A percentile compares a stretch with the other conserved stretches of the same genome.
Conservation (phyloP, 2,329 filamentous ascomycete species). For the Xylaria arbuscula region DNA sequence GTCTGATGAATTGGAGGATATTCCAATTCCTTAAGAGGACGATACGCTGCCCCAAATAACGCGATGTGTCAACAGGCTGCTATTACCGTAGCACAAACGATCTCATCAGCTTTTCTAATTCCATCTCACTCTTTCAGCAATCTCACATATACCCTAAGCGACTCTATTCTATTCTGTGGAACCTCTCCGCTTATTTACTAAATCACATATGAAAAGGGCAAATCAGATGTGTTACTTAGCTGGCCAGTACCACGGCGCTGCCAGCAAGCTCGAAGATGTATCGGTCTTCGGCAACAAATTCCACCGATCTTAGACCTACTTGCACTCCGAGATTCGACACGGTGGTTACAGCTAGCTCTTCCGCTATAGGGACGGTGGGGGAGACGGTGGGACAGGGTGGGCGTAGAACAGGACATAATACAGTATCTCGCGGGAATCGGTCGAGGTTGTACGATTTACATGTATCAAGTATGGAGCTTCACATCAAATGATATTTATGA, state of each 20-base stretch:
- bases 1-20: background rate
- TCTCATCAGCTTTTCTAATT: slow-evolving; percentile 22
- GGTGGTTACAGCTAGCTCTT: background rate
- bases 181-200: slow-evolving; percentile 3
- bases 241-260: background rate
- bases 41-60: slow-evolving; percentile 1
- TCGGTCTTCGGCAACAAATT: background rate
- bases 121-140: slow-evolving; percentile 36
- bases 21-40: background rate
- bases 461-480: slow-evolving; percentile 29
- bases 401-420: slow-evolving; percentile 14
- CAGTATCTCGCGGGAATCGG: slow-evolving; percentile 11
- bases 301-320: background rate
- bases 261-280: background rate
- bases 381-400: background rate
- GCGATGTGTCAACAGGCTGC: slow-evolving; percentile 3
- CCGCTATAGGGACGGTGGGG: background rate
- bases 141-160: slow-evolving; percentile 40
- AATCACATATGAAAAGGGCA: background rate
- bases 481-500: slow-evolving; percentile 22
- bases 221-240: background rate
- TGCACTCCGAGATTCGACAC: background rate
- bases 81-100: background rate
- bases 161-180: slow-evolving; percentile 1
- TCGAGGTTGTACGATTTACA: slow-evolving; percentile 31